Evolutionary conservation across 2,329 filamentous ascomycete genomes (phyloP), one percentile per base, ranked within the genome.

Genomic region (Ophiostoma montium): DNA sequence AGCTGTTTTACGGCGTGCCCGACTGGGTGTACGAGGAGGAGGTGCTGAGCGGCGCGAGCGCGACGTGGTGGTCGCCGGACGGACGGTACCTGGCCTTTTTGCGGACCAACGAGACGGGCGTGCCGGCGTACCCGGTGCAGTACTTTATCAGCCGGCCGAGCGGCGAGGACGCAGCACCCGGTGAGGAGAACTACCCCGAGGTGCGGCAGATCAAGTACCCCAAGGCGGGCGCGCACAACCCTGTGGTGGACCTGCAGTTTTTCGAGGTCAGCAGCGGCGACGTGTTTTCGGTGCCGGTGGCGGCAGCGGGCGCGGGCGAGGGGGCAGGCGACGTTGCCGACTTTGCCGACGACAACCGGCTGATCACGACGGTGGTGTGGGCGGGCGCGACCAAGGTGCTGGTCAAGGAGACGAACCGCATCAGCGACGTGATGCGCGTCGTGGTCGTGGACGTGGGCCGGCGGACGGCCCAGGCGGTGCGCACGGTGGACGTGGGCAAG

Each of bases 11-110:
- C 59, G 92, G 92, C 16, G 79, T 95, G 18, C 92, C 92, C 0
- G 94, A 98, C 63, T 98, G 92, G 92, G 92, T 96, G 0, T 94
- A 94, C 60, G 87, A 94, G 62, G 73, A 76, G 55, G 87, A 94
- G 63, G 86, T 94, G 3, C 86, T 96, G 54, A 65, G 70, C 13
- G 82, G 77, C 1, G 84, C 86, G 57, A 86, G 78, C 53, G 90
- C 86, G 5, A 94, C 89, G 1, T 98, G 94, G 92, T 98, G 89
- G 89, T 90, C 87, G 32, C 75, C 82, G 33, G 86, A 94, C 62
- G 92, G 89, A 47, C 83, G 87, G 58, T 94, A 85, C 61, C 67
- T 98, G 51, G 87, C 92, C 19, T 98, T 95, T 63, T 69, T 98
- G 52, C 82, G 88, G 30, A 98, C 92, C 6, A 92, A 98, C 62